Evolutionary conservation across 768 basidiomycete genomes (phyloP), one percentile per base, ranked within the genome.

Genomic region (Lactarius tabidus): DNA sequence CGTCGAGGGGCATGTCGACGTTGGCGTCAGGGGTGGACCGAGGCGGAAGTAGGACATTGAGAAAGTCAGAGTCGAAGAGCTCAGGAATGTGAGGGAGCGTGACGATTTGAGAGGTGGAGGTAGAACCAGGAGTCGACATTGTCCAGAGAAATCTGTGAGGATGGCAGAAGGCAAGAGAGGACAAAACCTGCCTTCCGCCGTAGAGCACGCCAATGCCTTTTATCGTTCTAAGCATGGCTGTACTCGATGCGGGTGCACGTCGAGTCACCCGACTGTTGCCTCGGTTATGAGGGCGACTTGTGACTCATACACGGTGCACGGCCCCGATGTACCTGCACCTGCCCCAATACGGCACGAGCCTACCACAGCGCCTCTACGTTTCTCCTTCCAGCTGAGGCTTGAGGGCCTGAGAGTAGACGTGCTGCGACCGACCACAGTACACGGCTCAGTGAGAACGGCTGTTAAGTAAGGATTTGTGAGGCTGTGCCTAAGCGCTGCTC

Each of bases 11-110:
- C 1, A 51, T 35, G 8, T 15, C 33, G 20, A 35, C 60, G 12
- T 65, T 15, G 9, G 61, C 58, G 20, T 61, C 53, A 38, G 59
- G 29, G 53, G 59, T 52, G 29, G 55, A 23, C 5, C 23, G 38
- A 39, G 48, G 64, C 35, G 86, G 85, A n/a, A 88, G 67, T 26
- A 89, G 80, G 48, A 78, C 70, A 71, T 88, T 80, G 59, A 88
- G 80, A 67, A 83, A 87, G 69, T 81, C 78, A 36, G 81, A 74
- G 60, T 85, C 74, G 63, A 79, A 83, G 35, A 89, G 81, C 69
- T 88, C 86, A 1, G 81, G 81, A 53, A 90, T 80, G 41, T 74
- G 62, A 1, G 87, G 88, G 15, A 88, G 75, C 7, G 80, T 78
- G 58, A 86, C 76, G 52, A 74, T 77, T 67, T 85, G 85, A 52